Percentiles rank a stretch among this genome's conserved stretches.
Evolutionary conservation across 768 basidiomycete genomes (phyloP).

Genomic region (Lactarius akahatsu): DNA sequence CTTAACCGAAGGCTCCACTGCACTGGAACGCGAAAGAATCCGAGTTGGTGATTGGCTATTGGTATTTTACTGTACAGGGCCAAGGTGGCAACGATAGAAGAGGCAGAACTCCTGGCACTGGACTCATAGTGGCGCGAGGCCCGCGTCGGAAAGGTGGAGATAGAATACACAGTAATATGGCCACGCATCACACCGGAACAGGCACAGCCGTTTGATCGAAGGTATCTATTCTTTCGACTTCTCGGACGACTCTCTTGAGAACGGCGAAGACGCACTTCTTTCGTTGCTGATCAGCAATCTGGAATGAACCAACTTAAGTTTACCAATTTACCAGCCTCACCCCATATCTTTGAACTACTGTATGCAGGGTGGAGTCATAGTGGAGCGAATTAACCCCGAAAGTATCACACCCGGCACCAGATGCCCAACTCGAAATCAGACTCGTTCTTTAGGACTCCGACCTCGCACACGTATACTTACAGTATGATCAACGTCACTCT

Average conservation of each 20-base stretch:
- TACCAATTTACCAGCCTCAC: not conserved
- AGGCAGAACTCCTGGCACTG: not conserved
- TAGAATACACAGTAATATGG: not conserved
- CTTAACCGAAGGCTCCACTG: constrained; percentile 3
- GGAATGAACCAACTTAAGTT: not conserved
- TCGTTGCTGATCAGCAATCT: not conserved
- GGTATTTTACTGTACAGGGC: not conserved
- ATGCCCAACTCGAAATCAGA: not conserved
- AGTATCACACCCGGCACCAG: not conserved
- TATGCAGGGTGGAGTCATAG: not conserved
- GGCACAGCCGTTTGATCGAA: not conserved
- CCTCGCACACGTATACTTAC: not conserved
- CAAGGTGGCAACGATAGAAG: constrained; percentile 14
- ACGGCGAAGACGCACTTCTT: not conserved
- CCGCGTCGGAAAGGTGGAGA: constrained; percentile 1
- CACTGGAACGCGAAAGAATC: not conserved
- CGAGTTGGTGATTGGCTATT: not conserved
- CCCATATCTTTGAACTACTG: not conserved
- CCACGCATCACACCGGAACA: not conserved
- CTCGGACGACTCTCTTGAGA: not conserved
- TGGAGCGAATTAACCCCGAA: not conserved
- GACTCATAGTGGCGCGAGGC: not conserved
- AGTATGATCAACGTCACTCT: constrained; percentile 4
- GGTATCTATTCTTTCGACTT: not conserved
- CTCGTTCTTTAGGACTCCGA: not conserved